Conservation (phyloP, 73 alveolate species). For the Tetrahymena borealis region DNA sequence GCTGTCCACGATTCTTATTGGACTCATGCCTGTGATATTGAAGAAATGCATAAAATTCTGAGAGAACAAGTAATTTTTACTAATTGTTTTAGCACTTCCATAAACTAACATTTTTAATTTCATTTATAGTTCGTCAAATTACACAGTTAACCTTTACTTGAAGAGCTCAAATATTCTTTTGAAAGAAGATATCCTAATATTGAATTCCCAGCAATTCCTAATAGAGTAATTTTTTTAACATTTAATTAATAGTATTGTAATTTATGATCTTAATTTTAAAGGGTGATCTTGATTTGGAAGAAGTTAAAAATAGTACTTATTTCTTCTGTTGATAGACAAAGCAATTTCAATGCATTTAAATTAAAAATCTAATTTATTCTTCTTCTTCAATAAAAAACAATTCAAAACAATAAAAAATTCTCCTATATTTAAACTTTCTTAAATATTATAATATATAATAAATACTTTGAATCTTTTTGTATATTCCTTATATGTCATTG, state of each 20-base stretch:
- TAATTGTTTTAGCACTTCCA: too few relatives aligned
- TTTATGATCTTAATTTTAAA: neutral
- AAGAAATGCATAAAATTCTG: slow-evolving; percentile 46
- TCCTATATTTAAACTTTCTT: too few relatives aligned
- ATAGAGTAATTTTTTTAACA: slow-evolving; percentile 48
- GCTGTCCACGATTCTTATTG: slow-evolving; percentile 92
- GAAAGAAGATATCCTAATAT: slow-evolving; percentile 61
- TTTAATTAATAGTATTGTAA: neutral
- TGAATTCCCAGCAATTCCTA: slow-evolving; percentile 67
- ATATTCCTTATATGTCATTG: too few relatives aligned
- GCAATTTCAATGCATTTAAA: neutral
- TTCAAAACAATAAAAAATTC: too few relatives aligned
- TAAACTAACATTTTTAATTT: neutral
- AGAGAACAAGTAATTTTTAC: slow-evolving; percentile 43
- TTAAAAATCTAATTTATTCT: neutral
- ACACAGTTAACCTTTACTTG: slow-evolving; percentile 71
- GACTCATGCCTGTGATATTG: slow-evolving; percentile 79
- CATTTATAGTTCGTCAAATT: slow-evolving; percentile 43
- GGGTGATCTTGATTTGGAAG: slow-evolving; percentile 34
- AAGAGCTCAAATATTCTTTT: slow-evolving; percentile 55
- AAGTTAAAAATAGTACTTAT: slow-evolving; percentile 40
- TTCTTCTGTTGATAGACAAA: slow-evolving; percentile 44
- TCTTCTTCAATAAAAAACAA: neutral
- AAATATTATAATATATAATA: too few relatives aligned
- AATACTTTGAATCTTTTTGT: too few relatives aligned